Evolutionary conservation across 805 yeast species (phyloP), one percentile per base, ranked within the genome.

Genomic region (Metschnikowia bowlesiae): DNA sequence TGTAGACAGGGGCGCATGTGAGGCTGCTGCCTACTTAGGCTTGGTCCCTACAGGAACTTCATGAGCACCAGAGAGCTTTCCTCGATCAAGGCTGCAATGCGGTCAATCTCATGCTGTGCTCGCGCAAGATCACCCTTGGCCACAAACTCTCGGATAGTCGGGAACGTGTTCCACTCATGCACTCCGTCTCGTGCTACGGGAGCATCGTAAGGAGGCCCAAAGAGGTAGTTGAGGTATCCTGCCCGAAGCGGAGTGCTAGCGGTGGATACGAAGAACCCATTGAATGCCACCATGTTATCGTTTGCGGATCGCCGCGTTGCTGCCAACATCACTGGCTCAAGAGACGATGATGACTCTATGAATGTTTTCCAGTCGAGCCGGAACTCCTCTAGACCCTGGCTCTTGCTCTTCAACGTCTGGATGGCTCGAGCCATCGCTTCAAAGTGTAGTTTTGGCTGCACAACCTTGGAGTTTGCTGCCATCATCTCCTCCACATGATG

Each of bases 271-370:
- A 87, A 78, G 16, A 72, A 64, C 54, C 78, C 78, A 54, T 83
- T 85, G 50, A 87, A 72, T 13, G 68, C 64, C 3, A 80, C 65
- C 59, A 89, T 66, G 53, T 81, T 81, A n/a, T 81, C 76, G 65
- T 91, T 91, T 88, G 94, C 87, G 50, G 81, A 81, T 85, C 88
- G 81, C 59, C 98, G 74, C 54, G 80, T 83, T 42, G 84, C 82
- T 0, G 91, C 78, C 37, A 88, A 69, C 49, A 85, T 63, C 1
- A 89, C 80, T 1, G 96, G 90, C 62, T 91, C 96, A 3, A 82
- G 60, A 2, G 86, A 91, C 4, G 77, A 62, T 1, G 69, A 54
- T 7, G 63, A 62, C 14, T 47, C 39, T 6, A 74, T 56, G 47
- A 58, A 72, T 14, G 78, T 78, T 22, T 67, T 63, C 97, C 97